Conservation (phyloP, 2,329 filamentous ascomycete genomes). For the Fusarium sp. region DNA sequence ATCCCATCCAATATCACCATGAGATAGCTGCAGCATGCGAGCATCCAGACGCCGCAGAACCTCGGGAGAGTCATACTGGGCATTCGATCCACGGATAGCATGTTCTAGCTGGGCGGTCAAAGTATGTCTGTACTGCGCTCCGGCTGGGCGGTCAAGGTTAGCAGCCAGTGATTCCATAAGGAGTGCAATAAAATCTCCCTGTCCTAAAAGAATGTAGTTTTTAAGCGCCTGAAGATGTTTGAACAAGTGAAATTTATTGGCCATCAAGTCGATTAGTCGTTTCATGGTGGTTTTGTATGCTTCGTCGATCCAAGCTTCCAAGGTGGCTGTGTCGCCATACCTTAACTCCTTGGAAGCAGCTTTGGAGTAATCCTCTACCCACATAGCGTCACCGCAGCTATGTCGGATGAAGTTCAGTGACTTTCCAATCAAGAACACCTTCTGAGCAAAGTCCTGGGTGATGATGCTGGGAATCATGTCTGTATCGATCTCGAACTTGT, state of each 20-base stretch:
- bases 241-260: constrained; percentile 93
- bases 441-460: constrained; percentile 92
- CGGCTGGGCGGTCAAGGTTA: constrained; percentile 95
- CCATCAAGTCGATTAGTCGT: constrained; percentile 92
- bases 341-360: constrained; percentile 89
- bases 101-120: constrained; percentile 98
- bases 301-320: constrained; percentile 94
- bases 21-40: constrained; percentile 96
- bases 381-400: constrained; percentile 91
- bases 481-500: constrained; percentile 90
- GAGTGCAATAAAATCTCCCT: constrained; percentile 96
- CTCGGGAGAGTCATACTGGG: constrained; percentile 93
- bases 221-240: constrained; percentile 93
- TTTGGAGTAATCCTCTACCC: constrained; percentile 97
- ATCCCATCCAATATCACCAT: constrained; percentile 98
- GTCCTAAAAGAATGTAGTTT: constrained; percentile 92
- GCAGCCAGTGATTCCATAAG: constrained; percentile 96
- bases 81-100: constrained; percentile 95
- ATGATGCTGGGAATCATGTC: constrained; percentile 94
- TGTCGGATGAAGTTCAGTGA: constrained; percentile 98
- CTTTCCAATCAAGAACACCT: constrained; percentile 97
- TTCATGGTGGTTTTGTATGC: constrained; percentile 99
- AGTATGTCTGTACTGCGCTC: constrained; percentile 95
- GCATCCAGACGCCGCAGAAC: constrained; percentile 92
- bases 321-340: constrained; percentile 91